Conservation (phyloP, 768 basidiomycete genomes). For the Agaricus subrufescens region DNA sequence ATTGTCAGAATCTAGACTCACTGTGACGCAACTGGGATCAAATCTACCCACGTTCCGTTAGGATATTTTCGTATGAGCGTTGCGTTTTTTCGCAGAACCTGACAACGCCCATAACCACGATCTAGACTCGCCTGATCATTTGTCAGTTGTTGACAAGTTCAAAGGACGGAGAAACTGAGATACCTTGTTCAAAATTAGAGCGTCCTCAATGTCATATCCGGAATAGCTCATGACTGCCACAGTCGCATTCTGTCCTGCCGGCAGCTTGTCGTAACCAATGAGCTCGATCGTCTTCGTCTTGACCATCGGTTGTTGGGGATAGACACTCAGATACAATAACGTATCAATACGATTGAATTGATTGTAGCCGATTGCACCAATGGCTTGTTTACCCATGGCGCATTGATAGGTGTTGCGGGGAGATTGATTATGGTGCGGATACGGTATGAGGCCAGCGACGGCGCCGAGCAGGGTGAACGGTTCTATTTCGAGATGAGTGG, state of each 20-base stretch:
- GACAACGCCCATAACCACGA: slow-evolving; percentile 95
- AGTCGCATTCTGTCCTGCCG: slow-evolving; percentile 97
- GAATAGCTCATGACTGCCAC: slow-evolving; percentile 99
- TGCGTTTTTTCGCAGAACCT: slow-evolving; percentile 93
- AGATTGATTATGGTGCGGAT: slow-evolving; percentile 99
- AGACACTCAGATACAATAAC: slow-evolving; percentile 93
- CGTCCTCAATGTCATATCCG: slow-evolving; percentile 99
- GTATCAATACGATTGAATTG: slow-evolving; percentile 98
- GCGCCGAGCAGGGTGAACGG: slow-evolving; percentile 97
- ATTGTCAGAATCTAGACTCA: slow-evolving; percentile 9
- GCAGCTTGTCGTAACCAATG: slow-evolving; percentile 92
- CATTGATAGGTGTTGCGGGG: slow-evolving; percentile 99
- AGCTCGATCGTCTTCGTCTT: slow-evolving; percentile 98
- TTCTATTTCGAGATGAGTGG: slow-evolving; percentile 97
- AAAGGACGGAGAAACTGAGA: not conserved
- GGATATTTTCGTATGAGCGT: slow-evolving; percentile 94
- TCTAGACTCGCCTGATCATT: slow-evolving; percentile 79
- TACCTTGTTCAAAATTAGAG: slow-evolving; percentile 92
- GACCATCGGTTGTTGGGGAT: slow-evolving; percentile 99
- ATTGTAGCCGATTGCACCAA: slow-evolving; percentile 97
- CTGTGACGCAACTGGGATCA: not conserved
- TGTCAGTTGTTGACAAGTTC: not conserved
- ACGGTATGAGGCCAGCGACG: slow-evolving; percentile 97
- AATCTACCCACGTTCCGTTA: slow-evolving; percentile 82
- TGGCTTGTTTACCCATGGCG: slow-evolving; percentile 99